Evolutionary conservation across 768 basidiomycete genomes (phyloP).

Genomic region (Mycena galopus): DNA sequence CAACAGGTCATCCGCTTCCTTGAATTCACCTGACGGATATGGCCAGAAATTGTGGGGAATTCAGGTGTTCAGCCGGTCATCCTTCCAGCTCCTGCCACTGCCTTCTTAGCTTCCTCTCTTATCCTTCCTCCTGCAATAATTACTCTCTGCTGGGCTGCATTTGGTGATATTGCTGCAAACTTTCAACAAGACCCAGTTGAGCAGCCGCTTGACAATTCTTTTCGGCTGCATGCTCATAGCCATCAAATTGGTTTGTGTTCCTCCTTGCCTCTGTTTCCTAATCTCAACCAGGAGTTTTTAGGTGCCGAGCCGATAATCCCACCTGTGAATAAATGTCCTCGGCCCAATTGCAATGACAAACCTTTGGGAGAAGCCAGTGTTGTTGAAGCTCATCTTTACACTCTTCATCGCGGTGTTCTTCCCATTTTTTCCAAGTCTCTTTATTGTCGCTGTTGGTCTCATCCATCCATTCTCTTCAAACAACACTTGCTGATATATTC

Average conservation of each 20-base stretch:
- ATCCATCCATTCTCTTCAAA: background rate
- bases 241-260: background rate
- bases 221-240: background rate
- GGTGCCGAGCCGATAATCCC: slow-evolving; percentile 5
- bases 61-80: background rate
- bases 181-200: background rate
- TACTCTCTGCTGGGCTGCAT: background rate
- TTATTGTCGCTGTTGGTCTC: slow-evolving; percentile 4
- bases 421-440: slow-evolving; percentile 10
- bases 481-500: background rate
- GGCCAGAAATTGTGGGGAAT: slow-evolving; percentile 12
- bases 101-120: slow-evolving; percentile 1
- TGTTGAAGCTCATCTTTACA: slow-evolving; percentile 6
- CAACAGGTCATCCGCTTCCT: background rate
- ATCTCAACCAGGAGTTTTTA: background rate
- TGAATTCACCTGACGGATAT: background rate
- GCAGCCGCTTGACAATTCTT: background rate
- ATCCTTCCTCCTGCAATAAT: background rate
- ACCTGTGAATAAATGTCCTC: background rate
- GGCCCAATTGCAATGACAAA: background rate
- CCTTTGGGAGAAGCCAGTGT: background rate
- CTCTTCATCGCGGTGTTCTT: slow-evolving; percentile 8
- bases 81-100: background rate
- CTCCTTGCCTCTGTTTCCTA: background rate
- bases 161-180: background rate